These are phyloP conservation scores for Fonsecaea multimorphosa DNA, from an alignment of 2,329 filamentous ascomycete species.

Conservation along the genomic window DNA sequence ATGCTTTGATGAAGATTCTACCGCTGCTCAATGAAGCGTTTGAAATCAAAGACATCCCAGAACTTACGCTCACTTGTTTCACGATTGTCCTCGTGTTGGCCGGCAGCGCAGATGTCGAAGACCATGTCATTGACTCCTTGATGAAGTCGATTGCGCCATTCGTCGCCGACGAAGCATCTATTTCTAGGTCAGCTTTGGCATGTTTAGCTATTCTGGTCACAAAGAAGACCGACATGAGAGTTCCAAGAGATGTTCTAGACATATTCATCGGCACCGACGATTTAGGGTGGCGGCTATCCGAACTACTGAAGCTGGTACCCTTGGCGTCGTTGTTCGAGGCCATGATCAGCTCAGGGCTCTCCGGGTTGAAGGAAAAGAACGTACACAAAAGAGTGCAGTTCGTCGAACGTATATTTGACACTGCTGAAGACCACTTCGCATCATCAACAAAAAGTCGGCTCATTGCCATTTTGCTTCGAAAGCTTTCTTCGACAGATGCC, in stretches of 20 bases:
- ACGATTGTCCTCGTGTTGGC: conserved; percentile 89
- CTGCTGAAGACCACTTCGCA: conserved; percentile 32
- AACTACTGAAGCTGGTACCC: conserved; percentile 40
- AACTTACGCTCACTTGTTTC: conserved; percentile 84
- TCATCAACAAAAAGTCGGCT: conserved; percentile 9
- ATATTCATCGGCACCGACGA: conserved; percentile 47
- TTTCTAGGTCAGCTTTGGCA: conserved; percentile 70
- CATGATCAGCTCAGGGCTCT: conserved; percentile 25
- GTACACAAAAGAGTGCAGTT: conserved; percentile 37
- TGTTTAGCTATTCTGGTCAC: conserved; percentile 83
- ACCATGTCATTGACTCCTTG: conserved; percentile 79
- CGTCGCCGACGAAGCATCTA: conserved; percentile 74
- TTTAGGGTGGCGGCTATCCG: conserved; percentile 44
- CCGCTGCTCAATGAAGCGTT: conserved; percentile 79
- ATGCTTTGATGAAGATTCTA: conserved; percentile 70
- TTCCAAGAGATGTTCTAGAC: conserved; percentile 73
- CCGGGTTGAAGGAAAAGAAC: conserved; percentile 40
- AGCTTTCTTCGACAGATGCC: conserved; percentile 18
- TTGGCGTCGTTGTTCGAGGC: conserved; percentile 23
- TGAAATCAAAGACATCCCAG: conserved; percentile 74
- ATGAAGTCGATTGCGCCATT: conserved; percentile 86
- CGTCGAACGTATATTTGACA: conserved; percentile 28
- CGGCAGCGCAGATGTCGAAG: conserved; percentile 78
- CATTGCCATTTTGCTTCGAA: conserved; percentile 28
- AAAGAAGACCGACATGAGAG: conserved; percentile 71